Evolutionary conservation across 257 asterid genomes (phyloP).

Genomic region (Solanum chilense): DNA sequence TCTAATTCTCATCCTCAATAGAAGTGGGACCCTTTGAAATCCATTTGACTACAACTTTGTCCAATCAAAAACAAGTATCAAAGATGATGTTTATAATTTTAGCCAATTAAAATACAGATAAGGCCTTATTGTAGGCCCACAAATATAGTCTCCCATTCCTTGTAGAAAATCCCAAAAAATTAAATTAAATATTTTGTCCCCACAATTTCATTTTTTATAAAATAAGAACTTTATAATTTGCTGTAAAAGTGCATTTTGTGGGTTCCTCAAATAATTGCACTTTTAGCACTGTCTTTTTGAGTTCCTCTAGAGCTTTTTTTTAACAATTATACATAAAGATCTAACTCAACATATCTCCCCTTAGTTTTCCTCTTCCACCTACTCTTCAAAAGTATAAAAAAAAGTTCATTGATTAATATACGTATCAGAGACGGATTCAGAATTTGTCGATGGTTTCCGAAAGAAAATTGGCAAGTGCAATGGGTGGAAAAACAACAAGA

Average conservation of each 20-base stretch:
- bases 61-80: slow-evolving; percentile 40
- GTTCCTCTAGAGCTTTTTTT: neutral
- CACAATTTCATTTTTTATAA: neutral
- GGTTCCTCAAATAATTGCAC: slow-evolving; percentile 45
- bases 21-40: slow-evolving; percentile 34
- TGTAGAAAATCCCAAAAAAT: slow-evolving; percentile 13
- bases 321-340: slow-evolving; percentile 9
- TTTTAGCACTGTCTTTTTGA: neutral
- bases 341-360: neutral
- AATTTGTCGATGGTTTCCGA: slow-evolving; percentile 29
- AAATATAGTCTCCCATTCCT: slow-evolving; percentile 16
- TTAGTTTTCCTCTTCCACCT: neutral
- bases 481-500: slow-evolving; percentile 54
- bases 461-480: slow-evolving; percentile 33
- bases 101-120: slow-evolving; percentile 58
- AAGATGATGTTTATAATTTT: slow-evolving; percentile 22
- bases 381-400: neutral
- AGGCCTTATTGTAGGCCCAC: slow-evolving; percentile 25
- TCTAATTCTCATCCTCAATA: slow-evolving; percentile 15
- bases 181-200: neutral
- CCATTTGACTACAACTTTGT: slow-evolving; percentile 17
- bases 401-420: no score
- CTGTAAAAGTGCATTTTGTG: slow-evolving; percentile 48
- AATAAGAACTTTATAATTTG: neutral
- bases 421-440: no score